Percentiles rank a stretch among this genome's conserved stretches.
Evolutionary conservation across 108 stramenopile species (phyloP).

Genomic region (Fistulifera pelliculosa): DNA sequence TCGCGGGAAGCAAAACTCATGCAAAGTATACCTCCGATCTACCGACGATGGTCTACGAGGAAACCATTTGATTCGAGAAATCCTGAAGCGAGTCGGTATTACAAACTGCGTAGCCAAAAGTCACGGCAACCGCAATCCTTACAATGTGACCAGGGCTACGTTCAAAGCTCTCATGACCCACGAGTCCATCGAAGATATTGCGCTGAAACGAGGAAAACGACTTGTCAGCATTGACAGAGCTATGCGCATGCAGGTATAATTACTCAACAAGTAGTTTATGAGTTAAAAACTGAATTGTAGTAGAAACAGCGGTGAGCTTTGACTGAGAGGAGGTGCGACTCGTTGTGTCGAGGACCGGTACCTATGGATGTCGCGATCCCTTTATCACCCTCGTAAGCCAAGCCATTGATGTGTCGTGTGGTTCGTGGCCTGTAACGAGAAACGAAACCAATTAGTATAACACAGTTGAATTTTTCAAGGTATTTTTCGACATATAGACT

Average conservation of each 20-base stretch:
- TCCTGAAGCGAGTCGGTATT: constrained; percentile 80
- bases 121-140: constrained; percentile 77
- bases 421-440: not conserved
- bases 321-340: no score
- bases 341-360: no score
- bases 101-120: constrained; percentile 72
- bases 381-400: not conserved
- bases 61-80: constrained; percentile 57
- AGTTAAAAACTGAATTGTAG: not conserved
- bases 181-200: constrained; percentile 83
- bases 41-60: constrained; percentile 70
- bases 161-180: constrained; percentile 88
- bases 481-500: not conserved
- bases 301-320: no score
- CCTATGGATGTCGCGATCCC: no score
- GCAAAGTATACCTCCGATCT: constrained; percentile 64
- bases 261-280: not conserved
- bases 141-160: constrained; percentile 82
- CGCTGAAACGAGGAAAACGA: constrained; percentile 81
- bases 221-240: constrained; percentile 67
- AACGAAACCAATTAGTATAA: not conserved
- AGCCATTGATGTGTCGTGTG: not conserved
- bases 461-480: not conserved
- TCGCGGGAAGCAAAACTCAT: constrained; percentile 88
- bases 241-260: constrained; percentile 60